These are phyloP conservation scores for Rusavskia elegans DNA, from an alignment of 495 filamentous ascomycete species.

Conservation along the genomic window DNA sequence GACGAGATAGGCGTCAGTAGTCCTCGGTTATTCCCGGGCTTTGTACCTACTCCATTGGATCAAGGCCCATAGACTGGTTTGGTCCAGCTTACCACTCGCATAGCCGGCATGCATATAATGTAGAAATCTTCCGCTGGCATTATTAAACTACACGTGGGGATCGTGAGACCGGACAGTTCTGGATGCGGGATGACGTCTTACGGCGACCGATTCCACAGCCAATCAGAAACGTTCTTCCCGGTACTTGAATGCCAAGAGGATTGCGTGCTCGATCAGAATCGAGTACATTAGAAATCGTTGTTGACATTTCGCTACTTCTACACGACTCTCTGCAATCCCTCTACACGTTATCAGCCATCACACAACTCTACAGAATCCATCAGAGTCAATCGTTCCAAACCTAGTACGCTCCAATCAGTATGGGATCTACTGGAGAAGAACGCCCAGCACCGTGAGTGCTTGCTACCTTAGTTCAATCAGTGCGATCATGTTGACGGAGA, in stretches of 20 bases:
- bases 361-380: too few relatives aligned
- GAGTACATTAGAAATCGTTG: background rate
- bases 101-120: too few relatives aligned
- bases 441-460: slow-evolving; percentile 13
- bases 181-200: background rate
- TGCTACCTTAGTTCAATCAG: background rate
- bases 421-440: background rate
- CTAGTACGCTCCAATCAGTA: too few relatives aligned
- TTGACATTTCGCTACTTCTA: background rate
- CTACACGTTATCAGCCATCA: background rate
- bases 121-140: too few relatives aligned
- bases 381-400: too few relatives aligned
- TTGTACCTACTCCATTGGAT: too few relatives aligned
- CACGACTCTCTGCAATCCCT: background rate
- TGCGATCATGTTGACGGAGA: slow-evolving; percentile 1
- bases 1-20: too few relatives aligned
- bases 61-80: too few relatives aligned
- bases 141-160: too few relatives aligned
- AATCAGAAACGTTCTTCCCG: background rate
- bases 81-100: too few relatives aligned
- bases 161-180: too few relatives aligned
- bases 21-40: too few relatives aligned
- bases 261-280: background rate
- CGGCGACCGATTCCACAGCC: background rate
- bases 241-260: background rate